These are phyloP conservation scores for Candida awuae DNA, from an alignment of 805 yeast species.

Conservation along the genomic window DNA sequence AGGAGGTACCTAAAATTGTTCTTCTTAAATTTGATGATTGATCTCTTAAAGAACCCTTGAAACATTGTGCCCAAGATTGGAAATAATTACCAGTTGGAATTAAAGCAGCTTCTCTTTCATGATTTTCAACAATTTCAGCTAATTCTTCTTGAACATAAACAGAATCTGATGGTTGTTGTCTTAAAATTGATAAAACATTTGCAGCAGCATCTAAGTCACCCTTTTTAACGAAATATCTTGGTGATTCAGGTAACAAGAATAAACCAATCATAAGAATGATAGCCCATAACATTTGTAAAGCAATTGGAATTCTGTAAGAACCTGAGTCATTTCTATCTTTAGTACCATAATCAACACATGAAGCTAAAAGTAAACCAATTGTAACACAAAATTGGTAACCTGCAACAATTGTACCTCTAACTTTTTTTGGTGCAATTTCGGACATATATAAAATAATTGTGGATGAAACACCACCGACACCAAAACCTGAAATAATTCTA, in stretches of 20 bases:
- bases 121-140: slow-evolving; percentile 44
- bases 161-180: slow-evolving; percentile 43
- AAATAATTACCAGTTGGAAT: slow-evolving; percentile 30
- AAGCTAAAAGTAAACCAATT: slow-evolving; percentile 63
- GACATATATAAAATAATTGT: slow-evolving; percentile 73
- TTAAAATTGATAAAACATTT: slow-evolving; percentile 43
- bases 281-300: slow-evolving; percentile 67
- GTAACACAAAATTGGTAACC: slow-evolving; percentile 61
- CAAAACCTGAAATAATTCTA: slow-evolving; percentile 63
- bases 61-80: slow-evolving; percentile 37
- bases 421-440: slow-evolving; percentile 69
- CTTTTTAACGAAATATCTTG: slow-evolving; percentile 58
- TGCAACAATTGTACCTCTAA: slow-evolving; percentile 71
- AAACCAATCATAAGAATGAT: slow-evolving; percentile 52
- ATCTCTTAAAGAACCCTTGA: slow-evolving; percentile 33
- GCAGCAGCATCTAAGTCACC: slow-evolving; percentile 51
- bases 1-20: slow-evolving; percentile 35
- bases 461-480: slow-evolving; percentile 73
- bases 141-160: slow-evolving; percentile 41
- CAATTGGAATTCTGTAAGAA: slow-evolving; percentile 69
- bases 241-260: slow-evolving; percentile 65
- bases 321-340: slow-evolving; percentile 43
- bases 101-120: slow-evolving; percentile 36
- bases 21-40: slow-evolving; percentile 35
- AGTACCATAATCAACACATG: slow-evolving; percentile 64